These are phyloP conservation scores for Neopestalotiopsis clavispora DNA, from an alignment of 2,329 filamentous ascomycete genomes.

Conservation along the genomic window DNA sequence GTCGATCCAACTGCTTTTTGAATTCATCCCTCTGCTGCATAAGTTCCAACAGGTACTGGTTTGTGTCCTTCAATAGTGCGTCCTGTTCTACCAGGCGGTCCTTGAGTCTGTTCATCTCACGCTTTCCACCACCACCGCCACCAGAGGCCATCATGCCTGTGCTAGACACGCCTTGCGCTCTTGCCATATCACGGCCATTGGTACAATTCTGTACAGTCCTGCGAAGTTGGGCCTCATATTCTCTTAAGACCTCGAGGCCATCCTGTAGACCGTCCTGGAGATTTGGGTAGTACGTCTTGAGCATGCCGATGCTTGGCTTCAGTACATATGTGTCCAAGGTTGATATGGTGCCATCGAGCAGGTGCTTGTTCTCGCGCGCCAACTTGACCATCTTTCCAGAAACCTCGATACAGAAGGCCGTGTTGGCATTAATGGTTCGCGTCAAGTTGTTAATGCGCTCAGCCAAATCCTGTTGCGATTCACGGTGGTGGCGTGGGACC, in stretches of 20 bases:
- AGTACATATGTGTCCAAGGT: slow-evolving; percentile 23
- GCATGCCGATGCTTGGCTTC: slow-evolving; percentile 17
- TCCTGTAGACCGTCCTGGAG: slow-evolving; percentile 18
- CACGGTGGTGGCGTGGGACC: slow-evolving; percentile 16
- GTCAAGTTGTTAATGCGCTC: slow-evolving; percentile 22
- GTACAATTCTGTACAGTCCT: slow-evolving; percentile 15
- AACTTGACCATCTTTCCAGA: slow-evolving; percentile 22
- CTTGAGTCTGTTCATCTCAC: slow-evolving; percentile 22
- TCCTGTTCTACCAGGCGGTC: slow-evolving; percentile 26
- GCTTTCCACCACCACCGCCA: not conserved
- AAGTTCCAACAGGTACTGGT: slow-evolving; percentile 20
- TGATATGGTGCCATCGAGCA: slow-evolving; percentile 16
- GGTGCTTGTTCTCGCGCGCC: slow-evolving; percentile 24
- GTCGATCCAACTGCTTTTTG: slow-evolving; percentile 18
- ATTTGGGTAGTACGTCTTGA: slow-evolving; percentile 21
- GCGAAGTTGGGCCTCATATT: slow-evolving; percentile 22
- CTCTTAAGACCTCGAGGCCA: slow-evolving; percentile 16
- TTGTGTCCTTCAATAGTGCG: slow-evolving; percentile 22
- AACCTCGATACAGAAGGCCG: slow-evolving; percentile 21
- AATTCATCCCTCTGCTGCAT: slow-evolving; percentile 23
- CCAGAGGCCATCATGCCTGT: not conserved
- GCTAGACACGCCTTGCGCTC: slow-evolving; percentile 13
- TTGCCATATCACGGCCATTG: slow-evolving; percentile 20
- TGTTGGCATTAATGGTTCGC: slow-evolving; percentile 18
- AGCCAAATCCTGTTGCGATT: slow-evolving; percentile 21